These are phyloP conservation scores for Paxillus involutus DNA, from an alignment of 768 basidiomycete genomes.

Conservation along the genomic window DNA sequence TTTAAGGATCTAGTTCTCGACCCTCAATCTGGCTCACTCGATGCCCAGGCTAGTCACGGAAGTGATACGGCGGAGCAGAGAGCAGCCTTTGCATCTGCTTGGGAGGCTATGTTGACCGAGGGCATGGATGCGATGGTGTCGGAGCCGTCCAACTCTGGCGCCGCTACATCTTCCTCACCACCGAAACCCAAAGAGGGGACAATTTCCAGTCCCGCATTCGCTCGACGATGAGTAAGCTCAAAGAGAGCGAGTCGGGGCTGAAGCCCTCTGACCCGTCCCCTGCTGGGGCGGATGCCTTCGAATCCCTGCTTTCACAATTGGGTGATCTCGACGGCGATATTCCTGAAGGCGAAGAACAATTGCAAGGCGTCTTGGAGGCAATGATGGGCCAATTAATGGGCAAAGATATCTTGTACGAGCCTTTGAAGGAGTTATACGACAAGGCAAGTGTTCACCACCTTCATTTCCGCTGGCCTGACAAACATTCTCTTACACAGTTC, in stretches of 20 bases:
- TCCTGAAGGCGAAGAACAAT: conserved; percentile 45
- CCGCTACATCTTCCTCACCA: conserved; percentile 2
- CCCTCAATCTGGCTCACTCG: conserved; percentile 17
- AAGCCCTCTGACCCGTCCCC: conserved; percentile 16
- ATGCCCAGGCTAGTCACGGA: not conserved
- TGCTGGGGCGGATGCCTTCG: conserved; percentile 38
- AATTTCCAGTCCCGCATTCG: conserved; percentile 71
- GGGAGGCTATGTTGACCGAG: conserved; percentile 72
- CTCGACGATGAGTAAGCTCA: conserved; percentile 73
- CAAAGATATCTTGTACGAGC: conserved; percentile 67
- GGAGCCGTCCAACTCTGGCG: conserved; percentile 5
- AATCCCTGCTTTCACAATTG: conserved; percentile 49
- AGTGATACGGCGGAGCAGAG: conserved; percentile 2
- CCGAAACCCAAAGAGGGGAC: conserved; percentile 19
- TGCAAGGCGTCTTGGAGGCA: conserved; percentile 69
- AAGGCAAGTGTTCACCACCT: conserved; percentile 13
- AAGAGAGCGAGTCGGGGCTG: conserved; percentile 55
- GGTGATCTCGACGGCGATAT: conserved; percentile 37
- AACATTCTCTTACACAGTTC: conserved; percentile 48
- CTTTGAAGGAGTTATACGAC: conserved; percentile 68
- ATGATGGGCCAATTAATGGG: conserved; percentile 44
- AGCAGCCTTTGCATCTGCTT: conserved; percentile 51
- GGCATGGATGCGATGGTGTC: conserved; percentile 47
- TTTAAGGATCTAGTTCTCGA: conserved; percentile 24
- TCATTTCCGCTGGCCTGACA: not conserved